Conservation (phyloP, 2,329 filamentous ascomycete species). For the Nemania diffusa region DNA sequence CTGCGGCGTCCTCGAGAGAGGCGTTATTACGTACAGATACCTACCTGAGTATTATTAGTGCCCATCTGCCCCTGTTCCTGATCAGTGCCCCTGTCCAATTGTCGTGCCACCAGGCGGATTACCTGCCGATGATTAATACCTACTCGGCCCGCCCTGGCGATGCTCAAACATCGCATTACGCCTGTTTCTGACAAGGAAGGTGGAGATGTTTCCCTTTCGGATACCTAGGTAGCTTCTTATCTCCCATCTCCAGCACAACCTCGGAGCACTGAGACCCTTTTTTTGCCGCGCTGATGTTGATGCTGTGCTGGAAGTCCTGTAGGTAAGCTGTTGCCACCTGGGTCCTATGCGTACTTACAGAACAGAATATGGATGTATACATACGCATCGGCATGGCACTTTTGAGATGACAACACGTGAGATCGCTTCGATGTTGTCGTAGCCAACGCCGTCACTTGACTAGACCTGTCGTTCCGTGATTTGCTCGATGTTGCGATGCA, state of each 20-base stretch:
- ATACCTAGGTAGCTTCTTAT: conserved; percentile 14
- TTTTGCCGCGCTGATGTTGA: conserved; percentile 9
- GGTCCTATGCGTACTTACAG: too few relatives aligned
- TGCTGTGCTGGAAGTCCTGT: too few relatives aligned
- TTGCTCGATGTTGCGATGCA: conserved; percentile 34
- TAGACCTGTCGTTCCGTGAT: conserved; percentile 30
- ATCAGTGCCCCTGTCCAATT: conserved; percentile 15
- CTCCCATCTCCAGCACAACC: conserved; percentile 8
- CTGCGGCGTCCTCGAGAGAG: neutral
- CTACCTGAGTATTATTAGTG: conserved; percentile 9
- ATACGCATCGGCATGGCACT: neutral
- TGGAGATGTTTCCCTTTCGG: conserved; percentile 26
- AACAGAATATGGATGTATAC: neutral
- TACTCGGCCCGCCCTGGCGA: conserved; percentile 28
- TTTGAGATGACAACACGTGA: conserved; percentile 32
- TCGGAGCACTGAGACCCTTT: conserved; percentile 3
- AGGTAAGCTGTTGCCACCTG: too few relatives aligned
- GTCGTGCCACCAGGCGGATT: conserved; percentile 25
- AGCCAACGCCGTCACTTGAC: conserved; percentile 34
- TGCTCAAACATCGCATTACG: conserved; percentile 22
- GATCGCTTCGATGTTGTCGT: conserved; percentile 25
- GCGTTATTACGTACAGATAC: neutral
- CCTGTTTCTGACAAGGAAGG: conserved; percentile 15
- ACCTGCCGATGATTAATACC: conserved; percentile 31
- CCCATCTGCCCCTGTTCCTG: conserved; percentile 4